These are phyloP conservation scores for Fagopyrum tataricum DNA, from an alignment of 148 eudicot species.

Conservation along the genomic window DNA sequence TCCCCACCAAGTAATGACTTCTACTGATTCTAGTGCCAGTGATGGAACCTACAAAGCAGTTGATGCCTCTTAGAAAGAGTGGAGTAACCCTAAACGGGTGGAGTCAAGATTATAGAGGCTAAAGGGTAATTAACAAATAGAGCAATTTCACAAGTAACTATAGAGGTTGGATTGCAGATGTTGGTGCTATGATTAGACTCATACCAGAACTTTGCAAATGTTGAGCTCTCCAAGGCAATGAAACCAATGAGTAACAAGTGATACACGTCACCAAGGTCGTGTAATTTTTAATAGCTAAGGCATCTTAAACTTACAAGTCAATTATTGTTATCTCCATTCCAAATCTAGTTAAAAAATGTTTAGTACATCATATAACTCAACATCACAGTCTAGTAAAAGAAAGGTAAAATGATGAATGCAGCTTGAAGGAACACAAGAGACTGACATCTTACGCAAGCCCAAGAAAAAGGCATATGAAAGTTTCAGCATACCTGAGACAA, in stretches of 20 bases:
- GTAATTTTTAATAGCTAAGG: not conserved
- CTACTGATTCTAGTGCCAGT: not conserved
- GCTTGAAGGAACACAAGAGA: not conserved
- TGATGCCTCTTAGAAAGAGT: not conserved
- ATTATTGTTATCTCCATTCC: not conserved
- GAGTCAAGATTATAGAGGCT: not conserved
- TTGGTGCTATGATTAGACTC: not conserved
- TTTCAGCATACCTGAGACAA: slow-evolving; percentile 62
- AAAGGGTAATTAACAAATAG: not conserved
- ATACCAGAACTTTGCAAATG: not conserved
- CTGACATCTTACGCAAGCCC: not conserved
- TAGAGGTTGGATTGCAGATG: not conserved
- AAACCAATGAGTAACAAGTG: not conserved
- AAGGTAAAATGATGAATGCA: not conserved
- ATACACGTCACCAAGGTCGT: not conserved
- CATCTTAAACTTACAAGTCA: not conserved
- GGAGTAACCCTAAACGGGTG: not conserved
- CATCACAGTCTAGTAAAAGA: not conserved
- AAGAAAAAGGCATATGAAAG: not conserved
- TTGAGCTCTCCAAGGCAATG: not conserved
- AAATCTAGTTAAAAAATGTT: not conserved
- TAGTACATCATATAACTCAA: not conserved
- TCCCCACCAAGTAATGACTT: not conserved
- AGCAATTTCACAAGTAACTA: slow-evolving; percentile 3
- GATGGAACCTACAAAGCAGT: not conserved